Evolutionary conservation across 140 eudicot genomes (phyloP).

Genomic region (Cichorium intybus): DNA sequence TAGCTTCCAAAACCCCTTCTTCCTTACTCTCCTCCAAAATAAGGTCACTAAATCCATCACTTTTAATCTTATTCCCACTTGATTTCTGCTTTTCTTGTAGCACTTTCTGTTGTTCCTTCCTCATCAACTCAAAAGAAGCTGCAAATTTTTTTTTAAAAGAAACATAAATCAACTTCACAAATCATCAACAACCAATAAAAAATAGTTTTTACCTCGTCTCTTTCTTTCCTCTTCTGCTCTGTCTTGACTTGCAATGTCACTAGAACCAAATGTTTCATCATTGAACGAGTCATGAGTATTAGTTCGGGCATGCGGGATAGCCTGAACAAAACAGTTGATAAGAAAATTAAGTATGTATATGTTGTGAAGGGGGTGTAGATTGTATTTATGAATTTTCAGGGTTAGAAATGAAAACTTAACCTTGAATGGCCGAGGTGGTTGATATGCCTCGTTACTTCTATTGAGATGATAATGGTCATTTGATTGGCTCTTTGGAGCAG

Average conservation of each 20-base stretch:
- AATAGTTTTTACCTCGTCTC: constrained; percentile 68
- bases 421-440: constrained; percentile 99
- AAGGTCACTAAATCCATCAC: constrained; percentile 38
- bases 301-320: constrained; percentile 59
- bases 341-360: neutral
- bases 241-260: constrained; percentile 74
- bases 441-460: constrained; percentile 84
- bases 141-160: constrained; percentile 1
- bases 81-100: constrained; percentile 85
- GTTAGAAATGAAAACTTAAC: constrained; percentile 24
- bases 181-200: constrained; percentile 14
- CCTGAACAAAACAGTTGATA: constrained; percentile 47
- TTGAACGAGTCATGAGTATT: constrained; percentile 71
- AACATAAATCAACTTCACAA: constrained; percentile 10
- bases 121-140: constrained; percentile 94
- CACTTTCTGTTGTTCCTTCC: constrained; percentile 93
- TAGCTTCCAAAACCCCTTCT: constrained; percentile 29
- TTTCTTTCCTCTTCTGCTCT: constrained; percentile 92
- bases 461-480: constrained; percentile 65
- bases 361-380: neutral
- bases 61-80: constrained; percentile 44
- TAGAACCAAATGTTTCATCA: constrained; percentile 97
- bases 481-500: constrained; percentile 59
- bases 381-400: neutral
- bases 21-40: constrained; percentile 54